Evolutionary conservation across 768 basidiomycete genomes (phyloP).

Genomic region (Amanita phalloides): DNA sequence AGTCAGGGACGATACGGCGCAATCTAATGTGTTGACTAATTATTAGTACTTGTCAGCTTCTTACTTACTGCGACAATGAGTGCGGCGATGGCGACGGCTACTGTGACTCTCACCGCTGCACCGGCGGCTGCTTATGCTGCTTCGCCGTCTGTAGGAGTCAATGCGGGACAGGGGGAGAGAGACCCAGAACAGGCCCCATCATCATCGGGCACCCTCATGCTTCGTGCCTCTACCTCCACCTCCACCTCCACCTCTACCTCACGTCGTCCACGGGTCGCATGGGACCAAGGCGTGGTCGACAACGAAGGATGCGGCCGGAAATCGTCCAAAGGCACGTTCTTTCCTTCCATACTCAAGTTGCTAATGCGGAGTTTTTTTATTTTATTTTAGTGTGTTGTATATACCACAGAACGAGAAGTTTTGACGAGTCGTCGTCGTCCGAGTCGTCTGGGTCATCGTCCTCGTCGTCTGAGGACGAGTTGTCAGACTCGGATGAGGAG

Average conservation of each 20-base stretch:
- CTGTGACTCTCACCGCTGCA: background rate
- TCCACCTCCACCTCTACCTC: constrained; percentile 15
- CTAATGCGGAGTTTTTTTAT: background rate
- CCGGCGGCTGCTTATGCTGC: background rate
- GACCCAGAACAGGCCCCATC: constrained; percentile 1
- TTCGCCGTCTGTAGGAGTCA: no score
- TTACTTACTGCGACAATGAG: background rate
- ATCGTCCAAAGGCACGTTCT: constrained; percentile 79
- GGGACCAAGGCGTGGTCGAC: constrained; percentile 81
- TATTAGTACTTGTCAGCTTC: no score
- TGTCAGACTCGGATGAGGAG: background rate
- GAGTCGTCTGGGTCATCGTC: constrained; percentile 33
- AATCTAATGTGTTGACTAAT: no score
- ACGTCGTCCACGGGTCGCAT: constrained; percentile 51
- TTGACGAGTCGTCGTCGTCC: constrained; percentile 75
- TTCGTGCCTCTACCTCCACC: constrained; percentile 38
- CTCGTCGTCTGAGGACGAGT: background rate
- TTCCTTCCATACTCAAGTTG: background rate
- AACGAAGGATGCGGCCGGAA: constrained; percentile 87
- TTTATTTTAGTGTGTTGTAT: constrained; percentile 77
- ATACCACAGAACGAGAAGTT: constrained; percentile 71
- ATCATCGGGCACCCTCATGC: constrained; percentile 41
- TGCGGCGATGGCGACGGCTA: background rate
- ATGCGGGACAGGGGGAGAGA: no score
- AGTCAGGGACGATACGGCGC: constrained; percentile 37